Evolutionary conservation across 345 rosid genomes (phyloP), one percentile per base, ranked within the genome.

Genomic region (Linum trigynum): DNA sequence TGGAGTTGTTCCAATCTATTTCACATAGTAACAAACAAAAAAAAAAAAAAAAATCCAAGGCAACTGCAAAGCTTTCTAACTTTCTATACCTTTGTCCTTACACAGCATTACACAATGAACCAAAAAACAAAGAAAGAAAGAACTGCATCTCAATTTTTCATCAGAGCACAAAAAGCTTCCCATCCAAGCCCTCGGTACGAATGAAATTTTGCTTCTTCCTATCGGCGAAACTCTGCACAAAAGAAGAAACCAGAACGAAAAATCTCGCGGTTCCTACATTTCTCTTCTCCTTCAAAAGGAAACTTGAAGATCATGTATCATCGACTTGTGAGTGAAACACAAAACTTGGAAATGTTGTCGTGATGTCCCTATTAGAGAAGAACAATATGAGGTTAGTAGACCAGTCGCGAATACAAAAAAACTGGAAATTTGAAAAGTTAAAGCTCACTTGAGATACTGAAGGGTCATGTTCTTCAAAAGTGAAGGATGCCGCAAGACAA

Each of bases 291-390:
- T 36, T 38, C 39, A 23, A 23, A 23, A 7, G 1, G 3, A 23
- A 53, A 23, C 32, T 23, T 42, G 5, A 10, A 36, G 15, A 32
- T 86, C 68, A 90, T 62, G 97, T 83, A 65, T 92, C 98, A 50
- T 90, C 96, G 55, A 92, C 98, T 79, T 91, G 97, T 7, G 98
- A 92, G 69, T 92, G 98, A 76, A 92, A 92, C 61, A 92, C 98
- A 65, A 92, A 92, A 85, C 98, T 92, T 0, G 98, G 98, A 75
- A 92, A 92, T 9, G 98, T 83, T 39, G 98, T 90, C 0, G 98
- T 90, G 68, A 92, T 92, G 67, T 92, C 98, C 89, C 97, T 92
- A 83, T 69, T 39, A 59, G 43, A 10, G 11, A 9, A n/a, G 45
- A 32, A 23, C 32, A 23, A 5, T 23, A 7, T 5, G 1, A 1